Percentiles rank a stretch among this genome's conserved stretches.
These are phyloP conservation scores for Xerocomellus dryophilus DNA, from an alignment of 768 basidiomycete species.

Conservation along the genomic window DNA sequence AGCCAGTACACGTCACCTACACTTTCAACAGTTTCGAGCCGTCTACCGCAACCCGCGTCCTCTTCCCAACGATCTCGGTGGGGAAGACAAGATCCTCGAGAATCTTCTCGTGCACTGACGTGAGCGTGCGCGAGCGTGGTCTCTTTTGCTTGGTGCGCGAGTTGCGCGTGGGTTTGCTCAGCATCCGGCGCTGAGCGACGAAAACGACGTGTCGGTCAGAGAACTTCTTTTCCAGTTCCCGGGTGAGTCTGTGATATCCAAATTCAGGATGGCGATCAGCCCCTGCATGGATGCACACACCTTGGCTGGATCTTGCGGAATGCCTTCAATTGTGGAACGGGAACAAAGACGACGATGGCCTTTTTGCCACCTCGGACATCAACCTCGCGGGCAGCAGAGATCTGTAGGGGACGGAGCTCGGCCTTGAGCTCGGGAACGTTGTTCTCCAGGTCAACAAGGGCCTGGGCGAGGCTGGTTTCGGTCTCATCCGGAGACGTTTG, in stretches of 20 bases:
- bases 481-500: constrained; percentile 85
- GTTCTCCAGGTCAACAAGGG: constrained; percentile 95
- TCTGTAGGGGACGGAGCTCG: constrained; percentile 93
- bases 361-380: constrained; percentile 99
- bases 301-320: constrained; percentile 98
- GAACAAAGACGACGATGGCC: constrained; percentile 98
- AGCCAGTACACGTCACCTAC: constrained; percentile 52
- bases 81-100: constrained; percentile 99
- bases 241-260: constrained; percentile 71
- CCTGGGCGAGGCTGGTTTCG: constrained; percentile 90
- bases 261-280: constrained; percentile 6
- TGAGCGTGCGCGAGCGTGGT: constrained; percentile 94
- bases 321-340: constrained; percentile 94
- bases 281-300: constrained; percentile 37
- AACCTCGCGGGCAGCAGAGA: constrained; percentile 97
- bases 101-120: constrained; percentile 96
- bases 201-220: constrained; percentile 99
- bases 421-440: constrained; percentile 97
- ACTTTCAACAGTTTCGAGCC: constrained; percentile 97
- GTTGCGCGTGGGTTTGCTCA: constrained; percentile 93
- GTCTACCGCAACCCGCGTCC: constrained; percentile 90
- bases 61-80: constrained; percentile 98
- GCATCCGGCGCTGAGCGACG: constrained; percentile 96
- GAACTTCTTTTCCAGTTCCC: constrained; percentile 99
- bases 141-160: constrained; percentile 94